Evolutionary conservation across 371 early-diverging fungal genomes (phyloP), one percentile per base, ranked within the genome.

Genomic region (Choanephora cucurbitarum): DNA sequence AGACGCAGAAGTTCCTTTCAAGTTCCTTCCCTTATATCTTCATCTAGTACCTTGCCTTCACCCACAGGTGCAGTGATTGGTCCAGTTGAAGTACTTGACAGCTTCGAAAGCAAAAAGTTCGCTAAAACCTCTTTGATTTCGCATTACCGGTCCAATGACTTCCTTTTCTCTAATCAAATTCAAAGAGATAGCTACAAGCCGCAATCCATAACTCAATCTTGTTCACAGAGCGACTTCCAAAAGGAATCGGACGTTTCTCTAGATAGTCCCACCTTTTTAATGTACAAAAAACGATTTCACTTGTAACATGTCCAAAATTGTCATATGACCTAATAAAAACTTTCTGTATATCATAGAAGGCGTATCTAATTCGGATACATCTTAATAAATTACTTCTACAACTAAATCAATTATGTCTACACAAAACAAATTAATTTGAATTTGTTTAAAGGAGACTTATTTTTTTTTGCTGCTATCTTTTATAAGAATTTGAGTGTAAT

Each of bases 11-110:
- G 37, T 11, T 37, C 37, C 14, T 37, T 37, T 43, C 39, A 23
- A n/a, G 10, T 21, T 43, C 24, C 52, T 28, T 14, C 33, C 4
- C 2, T 7, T 6, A 33, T 49, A 22, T 49, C 54, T 37, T 21
- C 44, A 9, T n/a, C 18, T n/a, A 49, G 39, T 6, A 43, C 32
- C 1, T 21, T 40, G 7, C 54, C 64, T 24, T 58, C 64, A 14
- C 57, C 55, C 10, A 64, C 64, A 23, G 64, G 55, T 19, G 59
- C 59, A 13, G 55, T 57, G 17, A 49, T 64, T 44, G 53, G 52
- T 7, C 28, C 55, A 2, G 13, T 37, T 9, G 37, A 37, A 13
- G 10, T 37, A 2, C 11, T 14, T 11, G 13, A 37, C 14, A 2
- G 10, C 37, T 7, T 28, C 7, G 37, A 37, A 2, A 37, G 2